These are phyloP conservation scores for Colletotrichum lentis DNA, from an alignment of 2,329 filamentous ascomycete genomes.

Conservation along the genomic window DNA sequence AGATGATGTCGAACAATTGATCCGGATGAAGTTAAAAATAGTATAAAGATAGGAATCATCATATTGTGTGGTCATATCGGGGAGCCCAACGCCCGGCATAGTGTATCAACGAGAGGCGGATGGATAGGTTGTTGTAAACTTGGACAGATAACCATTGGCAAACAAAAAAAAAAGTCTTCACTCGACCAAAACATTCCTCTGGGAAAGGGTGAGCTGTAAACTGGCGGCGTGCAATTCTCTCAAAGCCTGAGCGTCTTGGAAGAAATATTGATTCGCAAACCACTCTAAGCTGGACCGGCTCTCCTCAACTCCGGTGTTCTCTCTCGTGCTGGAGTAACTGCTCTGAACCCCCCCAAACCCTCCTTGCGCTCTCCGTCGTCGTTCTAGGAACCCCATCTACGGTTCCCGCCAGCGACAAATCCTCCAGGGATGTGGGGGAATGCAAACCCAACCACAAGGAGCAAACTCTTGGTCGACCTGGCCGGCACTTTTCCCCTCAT, in stretches of 20 bases:
- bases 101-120: conserved; percentile 1
- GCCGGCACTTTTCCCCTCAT: neutral
- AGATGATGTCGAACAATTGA: neutral
- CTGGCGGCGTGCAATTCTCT: neutral
- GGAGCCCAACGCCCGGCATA: neutral
- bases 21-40: neutral
- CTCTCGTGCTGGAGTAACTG: too few relatives aligned
- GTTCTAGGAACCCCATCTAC: neutral
- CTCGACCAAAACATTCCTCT: too few relatives aligned
- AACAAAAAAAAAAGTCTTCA: conserved; percentile 1
- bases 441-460: neutral
- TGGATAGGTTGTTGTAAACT: neutral
- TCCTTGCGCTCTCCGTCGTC: neutral
- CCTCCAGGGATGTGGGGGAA: too few relatives aligned
- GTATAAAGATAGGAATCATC: neutral
- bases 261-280: too few relatives aligned
- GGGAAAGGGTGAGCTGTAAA: neutral
- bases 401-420: neutral
- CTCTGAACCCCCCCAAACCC: neutral
- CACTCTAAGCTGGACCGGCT: neutral
- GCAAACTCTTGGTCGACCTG: neutral
- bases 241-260: neutral
- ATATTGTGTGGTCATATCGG: neutral
- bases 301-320: neutral
- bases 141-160: conserved; percentile 15